Conservation (phyloP, 202 grass and related monocot species). For the Musa balbisiana region DNA sequence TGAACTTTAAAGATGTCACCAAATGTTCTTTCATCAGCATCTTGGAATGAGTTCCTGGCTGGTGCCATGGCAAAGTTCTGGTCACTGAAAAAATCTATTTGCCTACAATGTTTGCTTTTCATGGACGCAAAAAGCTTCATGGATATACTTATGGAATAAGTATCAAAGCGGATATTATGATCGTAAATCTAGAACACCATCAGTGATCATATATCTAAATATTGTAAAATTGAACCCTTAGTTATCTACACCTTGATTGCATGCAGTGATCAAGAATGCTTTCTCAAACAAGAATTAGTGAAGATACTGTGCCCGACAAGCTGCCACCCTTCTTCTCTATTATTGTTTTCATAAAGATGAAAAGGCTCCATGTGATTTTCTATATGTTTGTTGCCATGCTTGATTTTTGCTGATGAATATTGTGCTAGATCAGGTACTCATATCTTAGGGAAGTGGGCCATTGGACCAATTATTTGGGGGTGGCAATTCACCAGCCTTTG, state of each 20-base stretch:
- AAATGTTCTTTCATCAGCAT: too few species aligned
- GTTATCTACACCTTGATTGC: neutral
- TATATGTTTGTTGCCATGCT: neutral
- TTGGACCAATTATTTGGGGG: slow-evolving; percentile 73
- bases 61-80: too few species aligned
- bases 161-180: too few species aligned
- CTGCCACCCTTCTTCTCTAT: neutral
- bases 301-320: neutral
- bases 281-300: neutral
- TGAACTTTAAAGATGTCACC: too few species aligned
- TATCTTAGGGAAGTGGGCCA: slow-evolving; percentile 78
- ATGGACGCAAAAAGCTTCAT: too few species aligned
- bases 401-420: slow-evolving; percentile 2
- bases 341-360: too few species aligned
- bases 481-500: slow-evolving; percentile 72
- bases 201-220: neutral
- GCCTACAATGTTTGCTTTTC: too few species aligned
- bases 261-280: neutral
- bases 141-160: too few species aligned
- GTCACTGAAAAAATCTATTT: too few species aligned
- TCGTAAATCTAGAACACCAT: neutral
- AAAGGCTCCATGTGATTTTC: too few species aligned
- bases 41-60: too few species aligned
- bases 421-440: slow-evolving; percentile 50
- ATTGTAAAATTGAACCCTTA: neutral